These are phyloP conservation scores for Metrosideros polymorpha DNA, from an alignment of 441 rosid genomes.

Conservation along the genomic window DNA sequence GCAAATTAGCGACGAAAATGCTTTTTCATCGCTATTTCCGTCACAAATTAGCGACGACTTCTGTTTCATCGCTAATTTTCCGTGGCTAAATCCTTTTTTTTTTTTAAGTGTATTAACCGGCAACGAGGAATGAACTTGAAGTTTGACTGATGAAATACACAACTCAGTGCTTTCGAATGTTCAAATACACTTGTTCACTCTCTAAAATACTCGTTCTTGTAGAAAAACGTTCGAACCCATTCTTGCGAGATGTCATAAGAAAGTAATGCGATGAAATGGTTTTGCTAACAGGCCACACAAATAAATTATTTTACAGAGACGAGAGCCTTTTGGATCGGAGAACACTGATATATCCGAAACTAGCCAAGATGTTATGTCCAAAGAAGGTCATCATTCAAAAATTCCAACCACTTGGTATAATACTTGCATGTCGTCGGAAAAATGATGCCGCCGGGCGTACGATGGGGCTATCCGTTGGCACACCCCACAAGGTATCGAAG, in stretches of 20 bases:
- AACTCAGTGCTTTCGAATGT: too few species aligned
- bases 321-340: neutral
- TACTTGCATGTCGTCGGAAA: conserved; percentile 57
- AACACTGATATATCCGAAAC: neutral
- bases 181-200: too few species aligned
- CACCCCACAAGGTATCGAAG: conserved; percentile 76
- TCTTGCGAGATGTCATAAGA: neutral
- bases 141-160: too few species aligned
- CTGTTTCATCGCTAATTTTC: too few species aligned
- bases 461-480: conserved; percentile 50
- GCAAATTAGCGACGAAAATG: too few species aligned
- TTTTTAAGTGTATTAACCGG: too few species aligned
- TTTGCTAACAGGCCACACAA: neutral
- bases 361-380: neutral
- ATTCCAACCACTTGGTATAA: conserved; percentile 60
- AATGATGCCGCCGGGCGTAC: conserved; percentile 59
- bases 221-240: too few species aligned
- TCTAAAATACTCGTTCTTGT: too few species aligned
- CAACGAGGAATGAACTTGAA: too few species aligned
- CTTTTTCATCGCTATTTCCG: too few species aligned
- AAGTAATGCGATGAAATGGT: neutral
- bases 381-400: conserved; percentile 12
- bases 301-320: neutral
- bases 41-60: too few species aligned
- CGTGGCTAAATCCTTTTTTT: too few species aligned